These are phyloP conservation scores for Wallemia mellicola DNA, from an alignment of 1,284 basidiomycete genomes.

Conservation along the genomic window DNA sequence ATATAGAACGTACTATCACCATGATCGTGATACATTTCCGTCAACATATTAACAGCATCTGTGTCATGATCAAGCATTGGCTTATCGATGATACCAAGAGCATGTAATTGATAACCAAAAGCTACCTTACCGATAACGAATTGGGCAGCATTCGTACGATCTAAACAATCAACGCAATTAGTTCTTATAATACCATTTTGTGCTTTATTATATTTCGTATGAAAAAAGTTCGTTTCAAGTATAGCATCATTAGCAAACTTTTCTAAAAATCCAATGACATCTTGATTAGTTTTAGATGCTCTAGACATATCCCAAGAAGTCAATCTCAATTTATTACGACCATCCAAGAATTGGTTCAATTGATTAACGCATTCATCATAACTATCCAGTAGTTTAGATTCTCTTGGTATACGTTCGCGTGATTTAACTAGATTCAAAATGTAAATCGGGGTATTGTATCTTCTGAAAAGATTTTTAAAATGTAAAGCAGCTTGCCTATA, in stretches of 20 bases:
- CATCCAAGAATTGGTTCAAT: conserved; percentile 79
- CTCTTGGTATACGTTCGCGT: conserved; percentile 38
- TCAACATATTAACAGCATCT: conserved; percentile 86
- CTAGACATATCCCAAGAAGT: conserved; percentile 89
- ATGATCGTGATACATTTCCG: conserved; percentile 96
- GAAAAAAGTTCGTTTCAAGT: conserved; percentile 76
- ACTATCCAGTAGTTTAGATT: conserved; percentile 73
- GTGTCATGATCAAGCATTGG: conserved; percentile 75
- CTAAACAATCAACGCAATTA: conserved; percentile 88
- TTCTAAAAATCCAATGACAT: conserved; percentile 83
- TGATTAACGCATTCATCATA: conserved; percentile 79
- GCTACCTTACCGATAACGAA: conserved; percentile 93
- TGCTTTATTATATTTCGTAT: conserved; percentile 33
- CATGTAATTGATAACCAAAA: conserved; percentile 80
- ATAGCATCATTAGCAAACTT: conserved; percentile 85
- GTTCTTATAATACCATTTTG: conserved; percentile 74
- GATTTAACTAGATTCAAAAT: conserved; percentile 90
- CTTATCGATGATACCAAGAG: conserved; percentile 54
- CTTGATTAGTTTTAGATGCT: conserved; percentile 58
- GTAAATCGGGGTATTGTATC: conserved; percentile 70
- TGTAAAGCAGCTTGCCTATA: conserved; percentile 76
- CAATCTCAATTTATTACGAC: conserved; percentile 60
- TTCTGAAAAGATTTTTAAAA: conserved; percentile 67
- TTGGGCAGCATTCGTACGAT: conserved; percentile 89
- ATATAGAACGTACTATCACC: conserved; percentile 44